Evolutionary conservation across 2,329 filamentous ascomycete species (phyloP).

Genomic region (Fusarium anthophilum): DNA sequence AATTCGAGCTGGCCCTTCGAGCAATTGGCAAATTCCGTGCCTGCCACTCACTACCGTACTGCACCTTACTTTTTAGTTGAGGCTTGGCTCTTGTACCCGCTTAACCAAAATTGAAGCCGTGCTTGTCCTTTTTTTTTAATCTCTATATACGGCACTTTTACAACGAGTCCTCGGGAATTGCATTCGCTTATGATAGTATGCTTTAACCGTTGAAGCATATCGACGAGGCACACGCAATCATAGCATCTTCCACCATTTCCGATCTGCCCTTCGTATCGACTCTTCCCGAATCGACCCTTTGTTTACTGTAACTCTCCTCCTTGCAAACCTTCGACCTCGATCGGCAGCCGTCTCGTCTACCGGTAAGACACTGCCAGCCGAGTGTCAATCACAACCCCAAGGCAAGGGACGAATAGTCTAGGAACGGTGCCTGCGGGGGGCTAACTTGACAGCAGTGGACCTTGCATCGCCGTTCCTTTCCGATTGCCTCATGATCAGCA

Average conservation of each 20-base stretch:
- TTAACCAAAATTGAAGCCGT: constrained; percentile 12
- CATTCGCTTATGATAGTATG: constrained; percentile 6
- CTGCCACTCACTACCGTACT: neutral
- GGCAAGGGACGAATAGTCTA: constrained; percentile 13
- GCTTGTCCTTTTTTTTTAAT: constrained; percentile 2
- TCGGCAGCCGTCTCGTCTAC: constrained; percentile 14
- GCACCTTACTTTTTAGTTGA: constrained; percentile 10
- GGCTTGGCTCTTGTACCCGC: constrained; percentile 12
- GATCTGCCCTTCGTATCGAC: neutral
- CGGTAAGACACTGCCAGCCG: constrained; percentile 3
- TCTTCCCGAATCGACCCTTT: neutral
- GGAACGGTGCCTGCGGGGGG: constrained; percentile 18
- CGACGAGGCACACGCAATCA: constrained; percentile 2
- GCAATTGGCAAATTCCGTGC: neutral
- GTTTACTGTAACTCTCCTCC: neutral
- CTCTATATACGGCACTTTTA: constrained; percentile 18
- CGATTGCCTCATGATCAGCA: constrained; percentile 42
- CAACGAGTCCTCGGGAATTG: constrained; percentile 5
- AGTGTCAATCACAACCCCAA: constrained; percentile 10
- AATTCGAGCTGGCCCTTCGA: neutral
- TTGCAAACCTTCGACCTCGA: neutral
- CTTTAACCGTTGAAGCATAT: neutral
- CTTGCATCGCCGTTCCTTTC: constrained; percentile 41
- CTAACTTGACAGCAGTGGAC: constrained; percentile 38
- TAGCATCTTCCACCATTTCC: neutral